A percentile compares a stretch with the other conserved stretches of the same genome.
phyloP scores from a whole-genome alignment of 805 yeast species.

The Candida sphagnicola region DNA sequence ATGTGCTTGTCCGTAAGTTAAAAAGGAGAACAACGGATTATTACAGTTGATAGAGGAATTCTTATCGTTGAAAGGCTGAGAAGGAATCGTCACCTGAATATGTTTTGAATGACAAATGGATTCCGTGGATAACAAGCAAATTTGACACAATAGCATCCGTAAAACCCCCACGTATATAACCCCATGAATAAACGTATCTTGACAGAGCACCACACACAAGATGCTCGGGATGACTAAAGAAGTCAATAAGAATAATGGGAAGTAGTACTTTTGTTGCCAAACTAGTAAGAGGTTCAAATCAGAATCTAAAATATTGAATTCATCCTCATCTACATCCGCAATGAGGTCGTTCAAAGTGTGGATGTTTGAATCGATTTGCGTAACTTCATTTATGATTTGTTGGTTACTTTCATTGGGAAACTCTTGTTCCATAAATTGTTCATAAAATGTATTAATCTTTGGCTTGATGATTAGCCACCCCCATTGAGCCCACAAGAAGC shows the following conservation, averaged over 20 bases:
- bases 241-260: conserved; percentile 25
- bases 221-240: conserved; percentile 27
- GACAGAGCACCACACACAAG: conserved; percentile 19
- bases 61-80: conserved; percentile 45
- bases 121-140: conserved; percentile 71
- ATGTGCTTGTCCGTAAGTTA: conserved; percentile 87
- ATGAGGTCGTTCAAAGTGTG: neutral
- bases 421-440: conserved; percentile 34
- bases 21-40: conserved; percentile 51
- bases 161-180: conserved; percentile 69
- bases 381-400: conserved; percentile 10
- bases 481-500: conserved; percentile 77
- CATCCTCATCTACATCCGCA: conserved; percentile 20
- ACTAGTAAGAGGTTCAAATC: conserved; percentile 18
- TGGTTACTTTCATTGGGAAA: conserved; percentile 17
- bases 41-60: conserved; percentile 70
- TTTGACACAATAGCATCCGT: conserved; percentile 71
- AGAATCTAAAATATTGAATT: conserved; percentile 12
- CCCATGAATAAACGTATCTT: conserved; percentile 33
- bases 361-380: conserved; percentile 2
- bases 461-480: conserved; percentile 83
- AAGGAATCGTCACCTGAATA: conserved; percentile 65
- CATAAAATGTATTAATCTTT: conserved; percentile 26
- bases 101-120: conserved; percentile 69
- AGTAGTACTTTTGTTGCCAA: conserved; percentile 33